Conservation (phyloP, 192 early-diverging fungal species). For the Coemansia interrupta region DNA sequence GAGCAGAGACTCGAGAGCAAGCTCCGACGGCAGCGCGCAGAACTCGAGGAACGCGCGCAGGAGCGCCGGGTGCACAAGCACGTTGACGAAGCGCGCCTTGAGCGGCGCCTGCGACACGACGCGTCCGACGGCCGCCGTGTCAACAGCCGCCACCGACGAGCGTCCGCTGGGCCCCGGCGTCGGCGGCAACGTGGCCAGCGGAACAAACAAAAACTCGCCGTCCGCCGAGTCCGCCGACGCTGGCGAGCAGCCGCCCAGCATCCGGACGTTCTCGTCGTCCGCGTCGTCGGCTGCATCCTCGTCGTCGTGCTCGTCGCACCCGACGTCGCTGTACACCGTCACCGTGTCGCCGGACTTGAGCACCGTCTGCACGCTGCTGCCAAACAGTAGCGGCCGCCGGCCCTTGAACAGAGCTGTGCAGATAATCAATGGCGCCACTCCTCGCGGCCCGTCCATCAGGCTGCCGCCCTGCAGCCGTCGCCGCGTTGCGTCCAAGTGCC, state of each 20-base stretch:
- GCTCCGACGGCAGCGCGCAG: slow-evolving; percentile 59
- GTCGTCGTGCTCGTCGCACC: slow-evolving; percentile 15
- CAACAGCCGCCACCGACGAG: background rate
- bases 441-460: background rate
- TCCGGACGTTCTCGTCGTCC: slow-evolving; percentile 23
- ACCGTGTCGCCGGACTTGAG: slow-evolving; percentile 55
- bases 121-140: slow-evolving; percentile 17
- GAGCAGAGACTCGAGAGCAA: slow-evolving; percentile 72
- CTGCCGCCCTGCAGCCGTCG: background rate
- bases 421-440: slow-evolving; percentile 11
- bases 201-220: slow-evolving; percentile 12
- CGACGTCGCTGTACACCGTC: slow-evolving; percentile 47
- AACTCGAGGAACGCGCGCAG: slow-evolving; percentile 46
- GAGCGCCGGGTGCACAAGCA: slow-evolving; percentile 28
- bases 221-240: background rate
- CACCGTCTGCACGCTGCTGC: slow-evolving; percentile 54
- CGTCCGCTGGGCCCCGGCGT: background rate
- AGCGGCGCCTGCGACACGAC: slow-evolving; percentile 40
- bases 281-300: slow-evolving; percentile 14
- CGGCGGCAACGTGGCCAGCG: slow-evolving; percentile 8
- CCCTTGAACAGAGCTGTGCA: slow-evolving; percentile 52
- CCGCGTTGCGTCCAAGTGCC: background rate
- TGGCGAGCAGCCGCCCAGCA: background rate
- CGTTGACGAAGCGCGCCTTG: slow-evolving; percentile 50
- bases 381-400: slow-evolving; percentile 50